Evolutionary conservation across 1,139 yeast species (phyloP).

Genomic region (Saccharomyces hybrid): DNA sequence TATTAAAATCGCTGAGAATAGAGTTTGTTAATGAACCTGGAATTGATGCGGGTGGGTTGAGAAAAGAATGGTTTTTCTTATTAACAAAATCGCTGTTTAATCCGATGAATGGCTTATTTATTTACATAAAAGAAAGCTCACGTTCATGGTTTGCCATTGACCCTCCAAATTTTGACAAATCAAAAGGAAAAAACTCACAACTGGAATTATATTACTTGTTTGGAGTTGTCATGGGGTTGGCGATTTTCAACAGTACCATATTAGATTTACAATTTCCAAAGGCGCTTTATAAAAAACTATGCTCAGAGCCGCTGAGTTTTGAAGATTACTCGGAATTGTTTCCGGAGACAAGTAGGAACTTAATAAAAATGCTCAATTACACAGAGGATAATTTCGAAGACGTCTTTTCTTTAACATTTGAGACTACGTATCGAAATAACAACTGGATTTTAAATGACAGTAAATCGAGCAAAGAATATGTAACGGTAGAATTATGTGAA

Average conservation of each 20-base stretch:
- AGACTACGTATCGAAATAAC: conserved; percentile 37
- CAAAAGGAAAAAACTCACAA: conserved; percentile 21
- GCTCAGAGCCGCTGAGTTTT: conserved; percentile 48
- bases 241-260: conserved; percentile 83
- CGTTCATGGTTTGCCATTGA: conserved; percentile 64
- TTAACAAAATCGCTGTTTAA: conserved; percentile 63
- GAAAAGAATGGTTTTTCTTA: conserved; percentile 85
- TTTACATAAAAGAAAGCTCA: conserved; percentile 59
- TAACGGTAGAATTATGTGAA: conserved; percentile 44
- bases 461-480: conserved; percentile 15
- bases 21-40: conserved; percentile 87
- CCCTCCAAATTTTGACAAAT: conserved; percentile 33
- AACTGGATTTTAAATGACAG: conserved; percentile 30
- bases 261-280: conserved; percentile 71
- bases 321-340: conserved; percentile 60
- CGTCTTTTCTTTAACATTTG: conserved; percentile 43
- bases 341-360: conserved; percentile 57
- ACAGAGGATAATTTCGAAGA: conserved; percentile 40
- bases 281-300: conserved; percentile 66
- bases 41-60: conserved; percentile 88
- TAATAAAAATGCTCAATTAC: conserved; percentile 47
- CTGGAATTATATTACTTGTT: conserved; percentile 54
- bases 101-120: conserved; percentile 56
- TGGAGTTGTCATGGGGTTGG: conserved; percentile 83
- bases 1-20: conserved; percentile 68